Evolutionary conservation across 176 grass and related monocot genomes (phyloP).

Genomic region (Bonia amplexicaulis): DNA sequence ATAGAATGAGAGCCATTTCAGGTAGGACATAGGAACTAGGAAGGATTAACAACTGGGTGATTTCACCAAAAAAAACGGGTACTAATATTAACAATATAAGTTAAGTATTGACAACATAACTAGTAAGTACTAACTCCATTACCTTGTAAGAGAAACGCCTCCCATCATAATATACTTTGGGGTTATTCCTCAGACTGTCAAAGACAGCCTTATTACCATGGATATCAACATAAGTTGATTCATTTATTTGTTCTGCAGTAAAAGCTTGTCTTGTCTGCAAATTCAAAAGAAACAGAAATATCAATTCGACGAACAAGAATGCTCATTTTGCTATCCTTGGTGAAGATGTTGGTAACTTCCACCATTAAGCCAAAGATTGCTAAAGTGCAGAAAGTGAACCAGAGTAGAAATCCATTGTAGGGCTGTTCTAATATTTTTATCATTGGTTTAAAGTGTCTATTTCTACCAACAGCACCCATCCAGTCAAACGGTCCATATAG

Average conservation of each 20-base stretch:
- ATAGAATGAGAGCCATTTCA: not conserved
- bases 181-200: slow-evolving; percentile 83
- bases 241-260: slow-evolving; percentile 84
- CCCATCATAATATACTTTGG: slow-evolving; percentile 77
- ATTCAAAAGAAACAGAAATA: slow-evolving; percentile 8
- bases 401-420: not conserved
- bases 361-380: not conserved
- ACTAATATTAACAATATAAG: slow-evolving; percentile 29
- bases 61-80: not conserved
- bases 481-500: not conserved
- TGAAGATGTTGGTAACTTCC: not conserved
- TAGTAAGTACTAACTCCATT: slow-evolving; percentile 17
- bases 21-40: not conserved
- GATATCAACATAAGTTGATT: slow-evolving; percentile 84
- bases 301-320: not conserved
- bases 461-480: not conserved
- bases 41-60: not conserved
- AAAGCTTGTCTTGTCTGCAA: slow-evolving; percentile 76
- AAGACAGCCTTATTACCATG: slow-evolving; percentile 65
- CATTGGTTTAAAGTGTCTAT: not conserved
- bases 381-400: not conserved
- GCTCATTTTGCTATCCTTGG: not conserved
- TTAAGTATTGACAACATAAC: not conserved
- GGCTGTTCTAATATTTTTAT: not conserved
- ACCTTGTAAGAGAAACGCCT: slow-evolving; percentile 91